Percentiles rank a stretch among this genome's conserved stretches.
Conservation (phyloP, 257 asterid species). For the Solanum okadae region DNA sequence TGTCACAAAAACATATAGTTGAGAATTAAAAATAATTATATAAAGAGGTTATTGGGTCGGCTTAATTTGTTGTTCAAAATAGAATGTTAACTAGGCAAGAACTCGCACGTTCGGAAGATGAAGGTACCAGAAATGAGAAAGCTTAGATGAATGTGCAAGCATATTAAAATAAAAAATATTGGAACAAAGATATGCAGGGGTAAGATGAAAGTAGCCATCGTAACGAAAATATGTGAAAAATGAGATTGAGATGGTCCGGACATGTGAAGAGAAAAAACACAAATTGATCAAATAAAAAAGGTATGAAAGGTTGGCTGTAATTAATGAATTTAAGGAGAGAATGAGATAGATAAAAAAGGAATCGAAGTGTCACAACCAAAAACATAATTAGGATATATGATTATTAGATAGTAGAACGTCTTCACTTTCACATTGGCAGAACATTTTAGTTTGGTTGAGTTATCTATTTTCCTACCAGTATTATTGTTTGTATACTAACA, state of each 20-base stretch:
- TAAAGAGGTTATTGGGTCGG: background rate
- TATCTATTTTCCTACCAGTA: too few relatives aligned
- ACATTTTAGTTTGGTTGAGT: too few relatives aligned
- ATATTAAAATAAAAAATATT: background rate
- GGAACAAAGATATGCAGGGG: background rate
- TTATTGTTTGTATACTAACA: too few relatives aligned
- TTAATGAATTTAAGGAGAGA: background rate
- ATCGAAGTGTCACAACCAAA: too few relatives aligned
- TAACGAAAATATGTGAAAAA: background rate
- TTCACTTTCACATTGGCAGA: too few relatives aligned
- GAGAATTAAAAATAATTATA: background rate
- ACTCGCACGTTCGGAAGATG: background rate
- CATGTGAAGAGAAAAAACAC: accelerated
- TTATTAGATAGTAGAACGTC: too few relatives aligned
- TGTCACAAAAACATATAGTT: too few relatives aligned
- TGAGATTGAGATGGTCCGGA: background rate
- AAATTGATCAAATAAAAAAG: background rate
- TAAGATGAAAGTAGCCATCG: background rate
- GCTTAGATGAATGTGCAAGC: too few relatives aligned
- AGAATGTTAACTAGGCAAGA: too few relatives aligned
- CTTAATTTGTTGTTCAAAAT: too few relatives aligned
- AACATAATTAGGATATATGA: too few relatives aligned
- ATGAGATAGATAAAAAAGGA: background rate
- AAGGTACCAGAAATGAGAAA: too few relatives aligned
- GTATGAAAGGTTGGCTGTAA: background rate